Evolutionary conservation across 139 green algal genomes (phyloP).

Genomic region (Chlorella sp.): DNA sequence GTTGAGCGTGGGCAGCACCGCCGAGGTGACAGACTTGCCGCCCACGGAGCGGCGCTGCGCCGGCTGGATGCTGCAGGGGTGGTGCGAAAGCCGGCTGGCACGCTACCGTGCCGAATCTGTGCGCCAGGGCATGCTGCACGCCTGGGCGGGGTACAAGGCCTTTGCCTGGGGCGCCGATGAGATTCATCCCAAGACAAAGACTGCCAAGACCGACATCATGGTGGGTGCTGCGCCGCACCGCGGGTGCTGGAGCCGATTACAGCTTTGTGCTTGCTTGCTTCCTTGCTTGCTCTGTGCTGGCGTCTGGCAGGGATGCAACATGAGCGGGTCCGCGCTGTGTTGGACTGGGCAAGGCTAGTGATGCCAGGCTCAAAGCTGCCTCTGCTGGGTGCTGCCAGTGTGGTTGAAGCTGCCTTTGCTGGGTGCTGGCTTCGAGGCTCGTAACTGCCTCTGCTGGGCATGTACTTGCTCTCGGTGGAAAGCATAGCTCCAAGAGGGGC

Average conservation of each 20-base stretch:
- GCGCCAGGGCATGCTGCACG: conserved; percentile 56
- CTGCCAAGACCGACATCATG: conserved; percentile 41
- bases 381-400: too few relatives aligned
- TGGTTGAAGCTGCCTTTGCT: too few relatives aligned
- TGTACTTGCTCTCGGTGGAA: too few relatives aligned
- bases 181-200: conserved; percentile 55
- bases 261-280: too few relatives aligned
- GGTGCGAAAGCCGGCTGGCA: conserved; percentile 6
- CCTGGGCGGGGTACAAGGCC: conserved; percentile 67
- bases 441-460: too few relatives aligned
- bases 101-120: conserved; percentile 32
- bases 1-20: neutral
- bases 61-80: neutral
- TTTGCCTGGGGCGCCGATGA: conserved; percentile 77
- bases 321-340: too few relatives aligned
- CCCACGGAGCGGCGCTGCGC: conserved; percentile 5
- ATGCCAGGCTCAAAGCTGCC: too few relatives aligned
- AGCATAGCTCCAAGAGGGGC: neutral
- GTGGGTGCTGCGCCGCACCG: neutral
- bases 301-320: too few relatives aligned
- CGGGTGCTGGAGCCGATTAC: neutral
- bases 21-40: neutral
- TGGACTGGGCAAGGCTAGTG: too few relatives aligned
- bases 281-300: too few relatives aligned
- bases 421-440: too few relatives aligned